Conservation (phyloP, 352 stramenopile genomes). For the Globisporangium okanoganense region DNA sequence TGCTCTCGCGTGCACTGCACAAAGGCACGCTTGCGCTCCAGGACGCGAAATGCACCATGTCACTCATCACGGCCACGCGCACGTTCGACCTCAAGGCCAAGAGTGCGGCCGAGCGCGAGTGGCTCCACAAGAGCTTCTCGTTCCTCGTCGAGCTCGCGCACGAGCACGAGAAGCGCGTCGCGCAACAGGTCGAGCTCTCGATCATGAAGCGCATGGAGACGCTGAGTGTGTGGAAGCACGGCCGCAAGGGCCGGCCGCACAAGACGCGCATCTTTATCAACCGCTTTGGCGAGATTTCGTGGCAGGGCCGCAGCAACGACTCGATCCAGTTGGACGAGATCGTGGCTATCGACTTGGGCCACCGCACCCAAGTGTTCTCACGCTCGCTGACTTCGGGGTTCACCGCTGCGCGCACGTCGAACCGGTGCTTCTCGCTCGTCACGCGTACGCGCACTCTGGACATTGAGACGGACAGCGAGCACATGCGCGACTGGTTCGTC, state of each 20-base stretch:
- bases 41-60: conserved; percentile 72
- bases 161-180: conserved; percentile 67
- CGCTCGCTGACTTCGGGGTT: conserved; percentile 33
- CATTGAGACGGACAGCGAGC: conserved; percentile 68
- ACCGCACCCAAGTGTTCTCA: conserved; percentile 62
- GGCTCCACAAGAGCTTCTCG: conserved; percentile 65
- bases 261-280: conserved; percentile 83
- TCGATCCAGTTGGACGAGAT: conserved; percentile 80
- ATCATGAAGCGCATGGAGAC: conserved; percentile 86
- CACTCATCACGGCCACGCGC: conserved; percentile 64
- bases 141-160: conserved; percentile 71
- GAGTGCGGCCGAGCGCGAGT: conserved; percentile 65
- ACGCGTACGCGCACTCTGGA: conserved; percentile 61
- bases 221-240: conserved; percentile 70
- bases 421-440: conserved; percentile 71
- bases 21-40: conserved; percentile 57
- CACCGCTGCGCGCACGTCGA: conserved; percentile 22
- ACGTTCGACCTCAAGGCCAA: conserved; percentile 77
- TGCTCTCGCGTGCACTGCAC: conserved; percentile 60
- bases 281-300: conserved; percentile 80
- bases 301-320: conserved; percentile 71
- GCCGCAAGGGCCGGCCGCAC: conserved; percentile 69
- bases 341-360: conserved; percentile 43
- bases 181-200: conserved; percentile 74
- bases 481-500: conserved; percentile 81